Conservation (phyloP, 768 basidiomycete genomes). For the Pleurotus citrinopileatus region DNA sequence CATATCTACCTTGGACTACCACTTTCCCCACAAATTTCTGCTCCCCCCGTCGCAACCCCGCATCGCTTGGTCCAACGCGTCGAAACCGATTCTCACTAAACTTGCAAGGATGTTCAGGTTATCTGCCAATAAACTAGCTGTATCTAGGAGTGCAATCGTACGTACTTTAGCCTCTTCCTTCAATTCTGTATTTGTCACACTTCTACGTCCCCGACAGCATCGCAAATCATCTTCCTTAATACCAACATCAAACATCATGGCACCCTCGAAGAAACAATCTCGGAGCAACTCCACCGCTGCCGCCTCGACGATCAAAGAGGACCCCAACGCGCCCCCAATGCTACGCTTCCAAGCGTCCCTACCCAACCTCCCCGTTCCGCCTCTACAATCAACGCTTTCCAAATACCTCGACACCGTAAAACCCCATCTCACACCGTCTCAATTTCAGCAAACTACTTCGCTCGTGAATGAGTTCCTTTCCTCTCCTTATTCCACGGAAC, state of each 20-base stretch:
- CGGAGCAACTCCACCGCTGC: slow-evolving; percentile 8
- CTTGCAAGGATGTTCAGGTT: background rate
- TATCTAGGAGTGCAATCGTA: background rate
- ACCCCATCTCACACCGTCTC: slow-evolving; percentile 68
- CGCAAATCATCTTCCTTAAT: background rate
- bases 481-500: slow-evolving; percentile 63
- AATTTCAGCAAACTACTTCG: slow-evolving; percentile 55
- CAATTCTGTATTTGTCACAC: no score
- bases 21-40: background rate
- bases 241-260: background rate
- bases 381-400: slow-evolving; percentile 74
- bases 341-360: slow-evolving; percentile 71
- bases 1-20: background rate
- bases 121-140: background rate
- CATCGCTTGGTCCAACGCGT: no score
- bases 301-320: slow-evolving; percentile 18
- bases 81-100: background rate
- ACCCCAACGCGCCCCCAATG: slow-evolving; percentile 63
- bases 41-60: no score
- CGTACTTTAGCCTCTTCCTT: background rate
- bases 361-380: slow-evolving; percentile 80
- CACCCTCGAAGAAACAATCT: background rate
- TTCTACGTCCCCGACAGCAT: no score
- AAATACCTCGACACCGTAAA: slow-evolving; percentile 88
- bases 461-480: slow-evolving; percentile 66